Evolutionary conservation across 768 basidiomycete species (phyloP).

Genomic region (Zangia roseola): DNA sequence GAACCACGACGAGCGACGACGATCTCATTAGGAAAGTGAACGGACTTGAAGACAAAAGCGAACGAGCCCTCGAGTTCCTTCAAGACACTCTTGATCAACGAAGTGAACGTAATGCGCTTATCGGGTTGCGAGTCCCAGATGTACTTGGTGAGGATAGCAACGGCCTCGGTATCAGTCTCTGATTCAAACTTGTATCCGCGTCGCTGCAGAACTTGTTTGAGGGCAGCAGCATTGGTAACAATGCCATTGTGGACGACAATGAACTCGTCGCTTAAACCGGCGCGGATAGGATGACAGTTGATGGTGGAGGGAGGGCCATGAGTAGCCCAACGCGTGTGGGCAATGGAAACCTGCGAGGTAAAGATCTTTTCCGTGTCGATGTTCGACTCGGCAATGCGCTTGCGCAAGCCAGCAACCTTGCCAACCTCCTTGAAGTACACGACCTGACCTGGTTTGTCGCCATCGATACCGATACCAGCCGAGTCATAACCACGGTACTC

Average conservation of each 20-base stretch:
- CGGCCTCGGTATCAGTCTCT: constrained; percentile 98
- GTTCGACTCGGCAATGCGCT: constrained; percentile 73
- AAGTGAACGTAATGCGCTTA: constrained; percentile 84
- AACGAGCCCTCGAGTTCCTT: constrained; percentile 99
- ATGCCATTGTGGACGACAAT: constrained; percentile 98
- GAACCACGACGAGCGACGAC: constrained; percentile 97
- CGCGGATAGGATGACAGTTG: constrained; percentile 96
- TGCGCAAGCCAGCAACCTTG: constrained; percentile 91
- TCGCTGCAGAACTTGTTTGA: constrained; percentile 91
- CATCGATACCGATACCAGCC: constrained; percentile 88
- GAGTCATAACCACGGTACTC: constrained; percentile 99
- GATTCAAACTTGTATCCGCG: constrained; percentile 91
- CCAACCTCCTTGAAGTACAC: constrained; percentile 97
- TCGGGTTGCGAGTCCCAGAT: constrained; percentile 90
- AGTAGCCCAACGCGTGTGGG: constrained; percentile 99
- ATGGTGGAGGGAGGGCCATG: constrained; percentile 84
- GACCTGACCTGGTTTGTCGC: constrained; percentile 75
- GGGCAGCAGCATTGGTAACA: constrained; percentile 89
- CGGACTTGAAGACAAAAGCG: constrained; percentile 98
- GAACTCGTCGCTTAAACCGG: constrained; percentile 80
- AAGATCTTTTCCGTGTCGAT: constrained; percentile 76
- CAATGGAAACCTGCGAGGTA: constrained; percentile 91
- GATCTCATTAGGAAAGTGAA: constrained; percentile 92
- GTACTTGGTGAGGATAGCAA: constrained; percentile 94
- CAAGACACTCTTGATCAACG: constrained; percentile 90